Evolutionary conservation across 1,284 basidiomycete species (phyloP).

Genomic region (Malassezia nana): DNA sequence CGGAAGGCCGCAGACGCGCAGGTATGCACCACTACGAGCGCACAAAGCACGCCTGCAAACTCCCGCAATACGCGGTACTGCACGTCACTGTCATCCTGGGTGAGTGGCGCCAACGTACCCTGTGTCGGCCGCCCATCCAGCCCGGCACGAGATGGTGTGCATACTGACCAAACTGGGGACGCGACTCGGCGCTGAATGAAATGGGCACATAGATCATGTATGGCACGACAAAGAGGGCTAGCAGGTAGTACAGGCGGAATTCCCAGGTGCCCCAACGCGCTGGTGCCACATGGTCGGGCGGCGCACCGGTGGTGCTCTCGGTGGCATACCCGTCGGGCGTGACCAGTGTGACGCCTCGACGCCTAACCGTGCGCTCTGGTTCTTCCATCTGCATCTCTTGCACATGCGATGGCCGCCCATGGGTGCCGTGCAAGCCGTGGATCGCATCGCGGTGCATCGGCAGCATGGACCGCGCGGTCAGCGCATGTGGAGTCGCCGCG

Average conservation of each 20-base stretch:
- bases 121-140: slow-evolving; percentile 52
- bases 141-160: slow-evolving; percentile 56
- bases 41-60: slow-evolving; percentile 35
- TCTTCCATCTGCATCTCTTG: background rate
- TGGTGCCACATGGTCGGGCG: background rate
- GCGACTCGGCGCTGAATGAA: slow-evolving; percentile 58
- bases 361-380: background rate
- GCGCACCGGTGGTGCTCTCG: background rate
- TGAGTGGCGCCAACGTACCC: slow-evolving; percentile 42
- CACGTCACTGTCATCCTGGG: slow-evolving; percentile 49
- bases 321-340: slow-evolving; percentile 13
- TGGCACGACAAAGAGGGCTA: slow-evolving; percentile 60
- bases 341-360: slow-evolving; percentile 6
- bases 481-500: background rate
- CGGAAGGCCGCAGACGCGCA: slow-evolving; percentile 35
- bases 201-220: slow-evolving; percentile 72
- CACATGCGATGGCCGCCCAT: background rate
- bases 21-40: slow-evolving; percentile 40
- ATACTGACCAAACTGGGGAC: slow-evolving; percentile 66
- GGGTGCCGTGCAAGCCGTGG: background rate
- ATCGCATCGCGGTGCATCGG: slow-evolving; percentile 5
- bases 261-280: slow-evolving; percentile 69
- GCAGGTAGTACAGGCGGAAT: slow-evolving; percentile 66
- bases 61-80: slow-evolving; percentile 50
- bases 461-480: slow-evolving; percentile 2